These are phyloP conservation scores for Diaporthe humulicola DNA, from an alignment of 2,329 filamentous ascomycete genomes.

Conservation along the genomic window DNA sequence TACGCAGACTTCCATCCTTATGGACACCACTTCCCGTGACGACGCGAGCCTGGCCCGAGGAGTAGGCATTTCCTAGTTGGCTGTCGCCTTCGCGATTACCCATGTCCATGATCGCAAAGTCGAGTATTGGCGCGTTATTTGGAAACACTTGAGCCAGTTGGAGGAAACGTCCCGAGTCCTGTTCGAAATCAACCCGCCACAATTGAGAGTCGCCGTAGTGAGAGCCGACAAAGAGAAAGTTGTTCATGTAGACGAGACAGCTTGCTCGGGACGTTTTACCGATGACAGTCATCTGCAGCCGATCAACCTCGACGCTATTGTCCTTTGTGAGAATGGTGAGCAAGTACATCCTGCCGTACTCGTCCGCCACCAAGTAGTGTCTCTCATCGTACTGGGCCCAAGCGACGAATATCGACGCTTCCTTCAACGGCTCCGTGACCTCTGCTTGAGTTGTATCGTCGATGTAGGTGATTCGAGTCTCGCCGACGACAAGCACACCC, in stretches of 20 bases:
- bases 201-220: slow-evolving; percentile 95
- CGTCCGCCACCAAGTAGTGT: slow-evolving; percentile 90
- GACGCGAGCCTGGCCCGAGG: slow-evolving; percentile 92
- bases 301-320: slow-evolving; percentile 73
- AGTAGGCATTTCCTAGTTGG: slow-evolving; percentile 86
- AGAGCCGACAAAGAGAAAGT: slow-evolving; percentile 86
- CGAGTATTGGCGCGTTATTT: slow-evolving; percentile 91
- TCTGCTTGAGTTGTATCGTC: slow-evolving; percentile 80
- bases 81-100: slow-evolving; percentile 84
- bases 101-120: slow-evolving; percentile 97
- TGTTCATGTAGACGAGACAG: slow-evolving; percentile 81
- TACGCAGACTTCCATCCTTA: slow-evolving; percentile 88
- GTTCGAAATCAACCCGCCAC: slow-evolving; percentile 70
- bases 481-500: slow-evolving; percentile 81
- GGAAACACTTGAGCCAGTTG: slow-evolving; percentile 80
- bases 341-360: slow-evolving; percentile 89
- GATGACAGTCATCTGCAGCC: slow-evolving; percentile 78
- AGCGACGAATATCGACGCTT: slow-evolving; percentile 89
- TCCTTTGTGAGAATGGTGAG: slow-evolving; percentile 78
- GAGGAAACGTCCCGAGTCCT: slow-evolving; percentile 58
- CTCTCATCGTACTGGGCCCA: slow-evolving; percentile 89
- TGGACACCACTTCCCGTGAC: slow-evolving; percentile 94
- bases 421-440: slow-evolving; percentile 74
- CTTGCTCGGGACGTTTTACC: slow-evolving; percentile 80
- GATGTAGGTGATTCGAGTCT: slow-evolving; percentile 87